Conservation (phyloP, 306 rosid species). For the Abrus pulchellus region DNA sequence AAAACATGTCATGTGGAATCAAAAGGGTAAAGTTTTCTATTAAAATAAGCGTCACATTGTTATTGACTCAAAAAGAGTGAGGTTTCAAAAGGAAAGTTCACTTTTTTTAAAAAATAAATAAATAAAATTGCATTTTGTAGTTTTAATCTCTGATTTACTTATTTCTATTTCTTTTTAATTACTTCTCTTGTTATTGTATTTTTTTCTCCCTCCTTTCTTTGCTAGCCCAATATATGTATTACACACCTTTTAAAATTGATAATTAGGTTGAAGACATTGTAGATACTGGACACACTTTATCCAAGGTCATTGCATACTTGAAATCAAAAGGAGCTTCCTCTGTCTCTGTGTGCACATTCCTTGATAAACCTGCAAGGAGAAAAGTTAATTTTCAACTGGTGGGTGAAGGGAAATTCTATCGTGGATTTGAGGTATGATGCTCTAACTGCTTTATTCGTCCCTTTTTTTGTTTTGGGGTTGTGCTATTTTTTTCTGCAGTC, state of each 20-base stretch:
- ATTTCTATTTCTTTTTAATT: background rate
- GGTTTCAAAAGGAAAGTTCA: too few relatives aligned
- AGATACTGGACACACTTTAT: slow-evolving; percentile 81
- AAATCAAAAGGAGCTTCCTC: slow-evolving; percentile 81
- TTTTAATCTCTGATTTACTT: background rate
- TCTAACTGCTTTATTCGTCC: background rate
- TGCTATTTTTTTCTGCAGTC: background rate
- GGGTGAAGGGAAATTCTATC: slow-evolving; percentile 77
- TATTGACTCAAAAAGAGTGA: too few relatives aligned
- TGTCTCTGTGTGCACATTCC: slow-evolving; percentile 85
- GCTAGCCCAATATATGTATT: background rate
- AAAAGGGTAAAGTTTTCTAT: too few relatives aligned
- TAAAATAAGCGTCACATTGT: too few relatives aligned
- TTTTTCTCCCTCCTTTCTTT: background rate
- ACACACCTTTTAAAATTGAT: slow-evolving; percentile 4
- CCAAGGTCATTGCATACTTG: slow-evolving; percentile 63
- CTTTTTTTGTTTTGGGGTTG: slow-evolving; percentile 2
- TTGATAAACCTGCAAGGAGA: slow-evolving; percentile 82
- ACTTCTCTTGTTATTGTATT: background rate
- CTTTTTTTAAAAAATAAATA: too few relatives aligned
- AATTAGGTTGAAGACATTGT: slow-evolving; percentile 89
- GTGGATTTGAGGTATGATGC: slow-evolving; percentile 73
- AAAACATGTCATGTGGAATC: too few relatives aligned
- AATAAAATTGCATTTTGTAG: background rate
- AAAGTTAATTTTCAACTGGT: slow-evolving; percentile 65